Evolutionary conservation across 2,329 filamentous ascomycete species (phyloP), one percentile per base, ranked within the genome.

Genomic region (Trichothecium roseum): DNA sequence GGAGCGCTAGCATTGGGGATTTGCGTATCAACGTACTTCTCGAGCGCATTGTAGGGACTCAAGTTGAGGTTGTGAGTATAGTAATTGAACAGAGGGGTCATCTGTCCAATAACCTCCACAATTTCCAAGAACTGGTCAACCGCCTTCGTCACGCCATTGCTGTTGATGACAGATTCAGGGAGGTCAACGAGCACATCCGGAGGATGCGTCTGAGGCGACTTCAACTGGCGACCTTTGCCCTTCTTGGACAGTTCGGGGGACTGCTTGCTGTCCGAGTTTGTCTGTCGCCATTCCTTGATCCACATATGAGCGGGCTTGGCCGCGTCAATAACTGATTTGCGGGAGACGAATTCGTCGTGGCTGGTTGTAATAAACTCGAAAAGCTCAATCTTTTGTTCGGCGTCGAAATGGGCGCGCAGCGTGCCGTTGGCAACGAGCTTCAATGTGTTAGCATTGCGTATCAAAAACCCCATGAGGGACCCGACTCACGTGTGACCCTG

Each of bases 341-440:
- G 76, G 16, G 87, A 80, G 31, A 96, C 66, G 49, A 82, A 94
- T 58, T 96, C 88, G 45, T 88, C 84, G 49, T 93, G 82, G 34
- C 69, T 71, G 26, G 68, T 72, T 2, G 84, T 85, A 32, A 78
- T 68, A 45, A 96, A 88, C 48, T 94, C 85, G 33, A 96, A 71
- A 40, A 86, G 67, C 42, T 94, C 85, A 40, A 98, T 81, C 54
- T 82, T 86, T 42, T 86, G 81, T 27, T 82, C 73, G 8, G 64
- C 65, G 47, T 93, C 83, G 51, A 94, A 94, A 41, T 85, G 76
- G 1, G 81, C 87, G 33, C 79, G 78, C 18, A 96, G 62, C 4
- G 70, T 77, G 30, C 89, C 89, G n/a, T 68, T 75, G 8, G 82
- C 79, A 34, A 93, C 77, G 28, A 93, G 67, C 80, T 89, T 43